Base-by-base conservation (phyloP, 2,329 filamentous ascomycete species). In the Ramularia endophylla region DNA sequence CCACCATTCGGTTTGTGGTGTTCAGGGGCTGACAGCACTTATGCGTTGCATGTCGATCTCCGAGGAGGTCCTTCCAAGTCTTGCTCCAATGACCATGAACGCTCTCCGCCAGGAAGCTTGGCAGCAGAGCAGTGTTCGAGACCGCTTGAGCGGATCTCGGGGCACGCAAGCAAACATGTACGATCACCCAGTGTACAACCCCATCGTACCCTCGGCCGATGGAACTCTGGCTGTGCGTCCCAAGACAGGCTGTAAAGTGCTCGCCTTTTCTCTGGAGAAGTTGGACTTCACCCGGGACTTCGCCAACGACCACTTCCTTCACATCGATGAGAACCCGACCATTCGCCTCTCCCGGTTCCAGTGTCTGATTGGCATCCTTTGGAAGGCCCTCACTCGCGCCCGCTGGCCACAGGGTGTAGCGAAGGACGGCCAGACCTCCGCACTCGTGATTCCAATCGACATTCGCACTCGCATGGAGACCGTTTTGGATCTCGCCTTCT, bases 1-100 rank as follows among this genome's bases (percentile, higher is more conserved):
- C 2, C 48, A 56, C 25, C 48, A 53, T 19, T 42, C 47, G 1
- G 48, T 54, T 3, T 48, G 46, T 5, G 52, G 55, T 36, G 40
- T 47, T 18, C 18, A 41, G 4, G 44, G 51, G 5, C 25, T 56
- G 5, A 38, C 31, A 18, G 31, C 40, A 6, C 46, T 53, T 27
- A 39, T 55, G 13, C 40, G 42, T 8, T 17, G 37, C 35, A 50
- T 54, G 51, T 54, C 47, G 4, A 41, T 16, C 19, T 44, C 44
- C 25, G 42, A 50, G 15, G 36, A 44, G 11, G 20, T 33, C 15
- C 13, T 38, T 5, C 22, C 38, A 18, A 18, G 19, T n/a, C 13
- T 5, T 11, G 22, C 29, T 7, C 22, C 6, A 25, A 13, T 40
- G 8, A 36, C 35, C 9, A 4, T 19, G 4, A 27, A 36, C n/a